phyloP scores from a whole-genome alignment of 768 basidiomycete genomes.

The Hygrocybe coccinea region DNA sequence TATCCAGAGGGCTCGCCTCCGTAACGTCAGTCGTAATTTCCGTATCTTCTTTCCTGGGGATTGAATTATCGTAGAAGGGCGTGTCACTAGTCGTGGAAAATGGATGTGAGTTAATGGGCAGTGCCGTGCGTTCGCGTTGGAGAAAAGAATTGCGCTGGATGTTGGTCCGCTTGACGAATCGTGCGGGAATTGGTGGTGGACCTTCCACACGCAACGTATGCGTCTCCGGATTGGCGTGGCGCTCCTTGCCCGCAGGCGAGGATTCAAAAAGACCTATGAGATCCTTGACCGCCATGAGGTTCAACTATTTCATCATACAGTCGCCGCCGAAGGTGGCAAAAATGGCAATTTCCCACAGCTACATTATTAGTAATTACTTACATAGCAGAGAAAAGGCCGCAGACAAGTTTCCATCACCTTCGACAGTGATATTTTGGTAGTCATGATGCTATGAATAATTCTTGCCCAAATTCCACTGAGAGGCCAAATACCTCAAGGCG shows the following conservation, averaged over 20 bases:
- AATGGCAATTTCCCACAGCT: too few relatives aligned
- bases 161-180: slow-evolving; percentile 20
- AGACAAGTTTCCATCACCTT: too few relatives aligned
- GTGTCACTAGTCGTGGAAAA: neutral
- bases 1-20: neutral
- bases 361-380: too few relatives aligned
- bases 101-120: neutral
- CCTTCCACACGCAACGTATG: neutral
- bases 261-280: slow-evolving; percentile 32
- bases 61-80: neutral
- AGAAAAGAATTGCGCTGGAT: too few relatives aligned
- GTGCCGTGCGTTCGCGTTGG: neutral
- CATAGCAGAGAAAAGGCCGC: too few relatives aligned
- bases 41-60: neutral
- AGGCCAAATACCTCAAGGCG: too few relatives aligned
- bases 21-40: slow-evolving; percentile 1
- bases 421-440: too few relatives aligned
- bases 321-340: too few relatives aligned
- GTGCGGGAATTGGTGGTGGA: slow-evolving; percentile 20
- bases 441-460: too few relatives aligned
- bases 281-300: slow-evolving; percentile 31
- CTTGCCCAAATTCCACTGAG: too few relatives aligned
- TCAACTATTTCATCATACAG: too few relatives aligned
- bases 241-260: neutral
- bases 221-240: neutral